Percentiles rank a stretch among this genome's conserved stretches.
phyloP scores from a whole-genome alignment of 345 rosid species.

The Erodium maritimum region DNA sequence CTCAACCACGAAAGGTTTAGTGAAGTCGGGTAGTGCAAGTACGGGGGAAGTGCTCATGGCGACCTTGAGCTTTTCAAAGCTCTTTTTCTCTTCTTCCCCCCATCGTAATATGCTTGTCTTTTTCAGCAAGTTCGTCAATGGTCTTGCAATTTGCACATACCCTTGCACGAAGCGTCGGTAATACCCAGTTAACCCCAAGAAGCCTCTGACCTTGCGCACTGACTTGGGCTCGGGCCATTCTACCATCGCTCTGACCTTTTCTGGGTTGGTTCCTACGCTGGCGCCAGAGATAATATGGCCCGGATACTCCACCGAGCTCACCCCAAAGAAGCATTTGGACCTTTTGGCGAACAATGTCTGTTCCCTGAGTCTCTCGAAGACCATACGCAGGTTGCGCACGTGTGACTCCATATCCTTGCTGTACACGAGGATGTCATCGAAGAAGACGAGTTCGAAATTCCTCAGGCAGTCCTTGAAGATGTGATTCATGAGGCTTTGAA shows the following conservation, averaged over 20 bases:
- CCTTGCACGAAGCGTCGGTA: too few species aligned
- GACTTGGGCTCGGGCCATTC: too few species aligned
- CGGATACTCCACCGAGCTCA: neutral
- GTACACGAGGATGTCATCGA: neutral
- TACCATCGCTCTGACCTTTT: too few species aligned
- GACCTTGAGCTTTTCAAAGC: neutral
- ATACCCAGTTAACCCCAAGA: too few species aligned
- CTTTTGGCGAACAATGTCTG: neutral
- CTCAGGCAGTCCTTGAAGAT: neutral
- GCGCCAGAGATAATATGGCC: too few species aligned
- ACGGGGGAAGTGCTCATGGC: neutral
- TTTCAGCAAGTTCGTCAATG: neutral
- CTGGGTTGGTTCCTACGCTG: too few species aligned
- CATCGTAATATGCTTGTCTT: neutral
- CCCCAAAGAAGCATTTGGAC: neutral
- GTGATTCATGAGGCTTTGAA: neutral
- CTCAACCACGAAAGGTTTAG: neutral
- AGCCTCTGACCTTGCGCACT: too few species aligned
- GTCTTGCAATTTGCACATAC: too few species aligned
- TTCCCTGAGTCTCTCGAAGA: neutral
- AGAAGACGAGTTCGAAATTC: neutral
- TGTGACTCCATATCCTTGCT: neutral
- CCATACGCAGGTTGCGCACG: neutral
- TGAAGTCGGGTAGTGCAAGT: neutral
- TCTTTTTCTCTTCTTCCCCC: neutral